Evolutionary conservation across 225 moss, liverwort and hornwort genomes (phyloP).

Genomic region (Climacium dendroides): DNA sequence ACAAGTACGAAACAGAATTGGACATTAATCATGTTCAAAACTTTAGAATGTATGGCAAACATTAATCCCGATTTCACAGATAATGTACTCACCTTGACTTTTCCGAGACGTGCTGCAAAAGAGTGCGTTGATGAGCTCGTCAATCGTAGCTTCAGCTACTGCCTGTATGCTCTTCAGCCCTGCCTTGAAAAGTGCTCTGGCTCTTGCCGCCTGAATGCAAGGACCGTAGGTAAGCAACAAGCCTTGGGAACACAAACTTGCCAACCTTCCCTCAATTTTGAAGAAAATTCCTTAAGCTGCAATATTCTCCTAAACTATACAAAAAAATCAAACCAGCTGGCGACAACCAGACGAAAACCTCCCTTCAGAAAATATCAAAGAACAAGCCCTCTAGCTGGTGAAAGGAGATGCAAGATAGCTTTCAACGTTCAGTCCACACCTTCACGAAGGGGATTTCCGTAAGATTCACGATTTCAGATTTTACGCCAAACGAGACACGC

Average conservation of each 20-base stretch:
- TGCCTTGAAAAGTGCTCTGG: constrained; percentile 80
- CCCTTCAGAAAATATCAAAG: neutral
- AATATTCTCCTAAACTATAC: neutral
- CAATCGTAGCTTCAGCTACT: constrained; percentile 77
- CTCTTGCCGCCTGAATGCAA: constrained; percentile 65
- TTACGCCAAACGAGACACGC: constrained; percentile 93
- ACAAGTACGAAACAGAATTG: neutral
- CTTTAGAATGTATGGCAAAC: neutral
- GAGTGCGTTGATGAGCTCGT: constrained; percentile 68
- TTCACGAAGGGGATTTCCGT: constrained; percentile 91
- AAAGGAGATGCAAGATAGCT: neutral
- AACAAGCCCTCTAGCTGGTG: neutral
- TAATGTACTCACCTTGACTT: constrained; percentile 42
- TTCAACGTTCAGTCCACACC: constrained; percentile 24
- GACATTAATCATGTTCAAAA: neutral
- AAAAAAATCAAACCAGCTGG: neutral
- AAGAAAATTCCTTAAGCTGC: neutral
- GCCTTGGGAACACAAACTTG: neutral
- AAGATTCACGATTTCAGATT: constrained; percentile 91
- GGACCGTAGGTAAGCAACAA: neutral
- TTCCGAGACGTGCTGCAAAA: constrained; percentile 40
- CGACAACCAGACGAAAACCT: neutral
- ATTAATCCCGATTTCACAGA: neutral
- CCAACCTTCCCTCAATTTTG: neutral
- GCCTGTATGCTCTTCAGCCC: constrained; percentile 80